phyloP scores from a whole-genome alignment of 2,329 filamentous ascomycete genomes.

The Rugonectria rugulosa region DNA sequence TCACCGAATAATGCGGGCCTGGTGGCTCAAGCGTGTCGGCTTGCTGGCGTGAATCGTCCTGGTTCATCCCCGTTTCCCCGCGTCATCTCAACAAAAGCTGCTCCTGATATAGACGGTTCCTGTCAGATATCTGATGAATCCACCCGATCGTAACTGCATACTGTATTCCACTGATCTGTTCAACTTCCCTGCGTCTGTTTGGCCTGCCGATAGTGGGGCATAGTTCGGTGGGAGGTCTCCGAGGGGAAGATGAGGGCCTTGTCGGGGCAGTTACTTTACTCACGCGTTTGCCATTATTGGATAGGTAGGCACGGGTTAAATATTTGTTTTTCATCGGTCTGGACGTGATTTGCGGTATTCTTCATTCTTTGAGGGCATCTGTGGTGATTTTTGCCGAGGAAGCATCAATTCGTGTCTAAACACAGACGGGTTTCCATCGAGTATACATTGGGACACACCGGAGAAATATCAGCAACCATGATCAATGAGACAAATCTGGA shows the following conservation, averaged over 20 bases:
- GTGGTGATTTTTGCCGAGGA: too few relatives aligned
- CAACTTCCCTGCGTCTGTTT: not conserved
- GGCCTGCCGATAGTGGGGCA: not conserved
- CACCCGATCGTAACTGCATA: conserved; percentile 16
- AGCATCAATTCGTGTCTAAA: too few relatives aligned
- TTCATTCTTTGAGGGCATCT: too few relatives aligned
- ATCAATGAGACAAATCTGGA: too few relatives aligned
- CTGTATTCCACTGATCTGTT: not conserved
- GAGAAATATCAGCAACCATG: too few relatives aligned
- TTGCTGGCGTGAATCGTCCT: too few relatives aligned
- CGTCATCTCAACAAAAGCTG: not conserved
- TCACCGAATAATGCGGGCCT: not conserved
- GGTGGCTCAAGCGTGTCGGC: not conserved
- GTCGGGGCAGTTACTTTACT: not conserved
- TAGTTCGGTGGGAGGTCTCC: not conserved
- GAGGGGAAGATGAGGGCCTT: too few relatives aligned
- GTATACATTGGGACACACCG: too few relatives aligned
- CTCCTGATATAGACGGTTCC: not conserved
- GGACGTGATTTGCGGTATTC: too few relatives aligned
- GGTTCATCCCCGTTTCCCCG: conserved; percentile 4
- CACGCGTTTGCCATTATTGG: not conserved
- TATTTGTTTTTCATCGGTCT: too few relatives aligned
- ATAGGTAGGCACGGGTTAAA: too few relatives aligned
- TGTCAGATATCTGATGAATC: conserved; percentile 11
- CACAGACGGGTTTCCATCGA: too few relatives aligned